These are phyloP conservation scores for Vigna radiata DNA, from an alignment of 306 rosid species.

Conservation along the genomic window DNA sequence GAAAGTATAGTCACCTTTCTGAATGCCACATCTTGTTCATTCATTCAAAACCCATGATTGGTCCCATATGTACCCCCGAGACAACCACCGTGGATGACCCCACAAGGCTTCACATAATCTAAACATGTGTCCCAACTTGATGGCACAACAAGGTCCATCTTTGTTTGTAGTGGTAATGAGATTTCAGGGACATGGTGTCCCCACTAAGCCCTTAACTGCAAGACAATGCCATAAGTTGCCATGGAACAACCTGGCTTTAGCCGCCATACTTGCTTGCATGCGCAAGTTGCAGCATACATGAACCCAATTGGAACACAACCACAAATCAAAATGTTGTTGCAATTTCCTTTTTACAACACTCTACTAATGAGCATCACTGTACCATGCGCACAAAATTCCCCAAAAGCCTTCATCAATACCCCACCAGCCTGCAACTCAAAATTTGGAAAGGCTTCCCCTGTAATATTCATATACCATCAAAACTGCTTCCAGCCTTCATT, in stretches of 20 bases:
- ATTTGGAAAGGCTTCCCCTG: conserved; percentile 28
- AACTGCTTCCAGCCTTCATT: conserved; percentile 11
- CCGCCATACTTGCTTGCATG: conserved; percentile 80
- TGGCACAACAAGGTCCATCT: conserved; percentile 64
- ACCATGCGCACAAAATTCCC: conserved; percentile 65
- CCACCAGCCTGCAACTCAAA: conserved; percentile 54
- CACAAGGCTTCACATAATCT: conserved; percentile 61
- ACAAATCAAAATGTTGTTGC: conserved; percentile 9
- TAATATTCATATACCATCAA: conserved; percentile 5
- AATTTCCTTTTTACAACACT: conserved; percentile 17
- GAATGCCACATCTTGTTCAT: conserved; percentile 33
- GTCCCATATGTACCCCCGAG: conserved; percentile 67
- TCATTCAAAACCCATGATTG: conserved; percentile 62
- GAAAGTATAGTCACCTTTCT: conserved; percentile 46
- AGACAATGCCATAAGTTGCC: conserved; percentile 57
- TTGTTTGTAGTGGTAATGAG: conserved; percentile 42
- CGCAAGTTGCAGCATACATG: conserved; percentile 57
- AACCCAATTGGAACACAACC: conserved; percentile 32
- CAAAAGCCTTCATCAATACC: conserved; percentile 48
- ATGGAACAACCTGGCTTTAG: conserved; percentile 51
- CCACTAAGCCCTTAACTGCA: conserved; percentile 58
- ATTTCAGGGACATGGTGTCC: conserved; percentile 65
- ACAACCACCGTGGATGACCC: conserved; percentile 73
- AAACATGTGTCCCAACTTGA: conserved; percentile 72
- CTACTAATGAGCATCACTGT: conserved; percentile 58